Conservation (phyloP, 768 basidiomycete genomes). For the Suillus plorans region DNA sequence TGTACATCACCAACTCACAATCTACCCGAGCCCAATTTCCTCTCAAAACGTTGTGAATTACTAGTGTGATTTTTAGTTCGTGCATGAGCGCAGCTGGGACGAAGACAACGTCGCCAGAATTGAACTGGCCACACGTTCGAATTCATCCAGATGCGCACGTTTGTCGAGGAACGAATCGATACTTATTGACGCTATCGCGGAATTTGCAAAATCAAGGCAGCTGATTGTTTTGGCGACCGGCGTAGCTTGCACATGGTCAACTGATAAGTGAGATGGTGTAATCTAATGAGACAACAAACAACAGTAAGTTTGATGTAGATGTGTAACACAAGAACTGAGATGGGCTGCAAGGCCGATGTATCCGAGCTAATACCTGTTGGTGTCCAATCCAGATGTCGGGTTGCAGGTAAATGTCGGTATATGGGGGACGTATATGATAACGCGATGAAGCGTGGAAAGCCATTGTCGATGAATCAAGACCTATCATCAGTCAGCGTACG, state of each 20-base stretch:
- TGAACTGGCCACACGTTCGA: too few relatives aligned
- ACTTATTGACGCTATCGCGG: neutral
- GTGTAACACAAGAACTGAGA: neutral
- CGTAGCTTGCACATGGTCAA: neutral
- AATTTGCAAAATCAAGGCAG: neutral
- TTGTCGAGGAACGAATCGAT: neutral
- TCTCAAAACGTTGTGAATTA: neutral
- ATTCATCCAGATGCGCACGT: neutral
- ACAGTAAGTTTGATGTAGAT: neutral
- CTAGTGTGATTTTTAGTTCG: neutral
- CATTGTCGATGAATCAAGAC: conserved; percentile 47
- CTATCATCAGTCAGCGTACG: conserved; percentile 69
- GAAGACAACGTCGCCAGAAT: neutral
- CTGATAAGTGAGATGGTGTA: neutral
- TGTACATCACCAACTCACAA: too few relatives aligned
- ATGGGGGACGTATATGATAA: conserved; percentile 10
- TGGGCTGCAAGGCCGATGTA: conserved; percentile 9
- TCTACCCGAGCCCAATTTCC: neutral
- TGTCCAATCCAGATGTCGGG: conserved; percentile 13
- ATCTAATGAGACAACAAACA: conserved; percentile 2
- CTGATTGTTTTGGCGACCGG: neutral
- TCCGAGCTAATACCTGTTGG: conserved; percentile 29
- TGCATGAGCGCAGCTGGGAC: neutral
- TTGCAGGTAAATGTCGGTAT: conserved; percentile 8
- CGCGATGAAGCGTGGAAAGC: neutral